Base-by-base conservation (phyloP, 371 early-diverging fungal genomes). In the Catenaria anguillulae region DNA sequence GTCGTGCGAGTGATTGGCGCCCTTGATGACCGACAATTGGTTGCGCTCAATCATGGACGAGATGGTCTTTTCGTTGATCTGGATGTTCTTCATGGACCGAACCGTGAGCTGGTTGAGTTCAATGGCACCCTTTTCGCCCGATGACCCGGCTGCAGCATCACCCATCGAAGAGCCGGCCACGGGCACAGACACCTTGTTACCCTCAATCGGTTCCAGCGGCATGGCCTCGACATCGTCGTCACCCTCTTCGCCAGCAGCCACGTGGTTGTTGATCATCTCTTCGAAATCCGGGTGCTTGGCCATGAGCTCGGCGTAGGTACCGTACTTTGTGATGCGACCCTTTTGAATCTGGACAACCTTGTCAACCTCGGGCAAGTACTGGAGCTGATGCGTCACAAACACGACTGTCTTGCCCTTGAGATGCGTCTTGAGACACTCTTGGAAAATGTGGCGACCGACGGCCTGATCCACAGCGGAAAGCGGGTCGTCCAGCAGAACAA, bases 401-500 rank as follows among this genome's bases (percentile, higher is more conserved):
- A 85, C 66, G n/a, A 84, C 71, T 6, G 79, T 77, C 68, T 79
- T 84, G 43, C 71, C 65, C 65, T 65, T 64, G 46, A 84, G 60
- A 54, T 79, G 73, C 59, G 75, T 77, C 48, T 73, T 68, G 62
- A 85, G 74, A 60, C 78, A 80, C 62, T 85, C 83, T 34, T 78
- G 73, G 65, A 85, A 85, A 33, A 85, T 71, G 60, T 77, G 76
- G 60, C 76, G 76, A 23, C 81, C 82, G 17, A 77, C 67, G 0
- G 58, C 58, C 31, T 50, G 52, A 31, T 80, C 81, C 2, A 80
- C 77, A 26, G 78, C 78, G 15, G 69, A 68, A 24, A 77, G 66
- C 60, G 90, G 84, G 56, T 92, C 91, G 64, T 92, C 91, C 60
- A 87, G 61, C 46, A 89, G 66, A 62, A 85, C 83, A 8, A 93